phyloP scores from a whole-genome alignment of 2,329 filamentous ascomycete species.

The Talaromyces amestolkiae region DNA sequence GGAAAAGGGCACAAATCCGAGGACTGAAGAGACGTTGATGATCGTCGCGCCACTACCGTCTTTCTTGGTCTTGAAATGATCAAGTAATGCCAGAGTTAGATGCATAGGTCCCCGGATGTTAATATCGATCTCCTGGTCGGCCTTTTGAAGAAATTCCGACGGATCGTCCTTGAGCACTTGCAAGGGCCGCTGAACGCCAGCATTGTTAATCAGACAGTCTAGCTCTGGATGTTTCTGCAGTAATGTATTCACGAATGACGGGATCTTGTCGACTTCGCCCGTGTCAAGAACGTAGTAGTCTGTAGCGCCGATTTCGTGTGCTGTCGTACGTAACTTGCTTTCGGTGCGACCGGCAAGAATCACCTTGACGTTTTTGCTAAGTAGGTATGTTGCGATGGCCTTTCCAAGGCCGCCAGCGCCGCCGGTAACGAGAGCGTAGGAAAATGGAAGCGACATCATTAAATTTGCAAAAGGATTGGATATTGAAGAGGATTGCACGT shows the following conservation, averaged over 20 bases:
- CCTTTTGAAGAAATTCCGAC: neutral
- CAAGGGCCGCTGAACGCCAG: neutral
- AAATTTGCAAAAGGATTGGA: neutral
- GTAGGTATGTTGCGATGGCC: neutral
- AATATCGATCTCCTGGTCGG: constrained; percentile 4
- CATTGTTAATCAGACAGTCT: constrained; percentile 7
- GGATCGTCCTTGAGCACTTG: constrained; percentile 7
- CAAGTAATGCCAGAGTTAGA: neutral
- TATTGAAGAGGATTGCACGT: neutral
- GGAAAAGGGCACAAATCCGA: constrained; percentile 1
- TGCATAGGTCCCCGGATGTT: constrained; percentile 9
- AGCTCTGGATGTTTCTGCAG: neutral
- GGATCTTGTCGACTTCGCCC: neutral
- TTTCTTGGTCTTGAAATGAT: constrained; percentile 1
- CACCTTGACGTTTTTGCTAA: constrained; percentile 1
- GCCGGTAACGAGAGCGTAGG: neutral
- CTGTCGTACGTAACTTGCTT: neutral
- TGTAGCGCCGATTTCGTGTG: neutral
- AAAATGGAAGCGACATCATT: neutral
- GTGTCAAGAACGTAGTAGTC: neutral
- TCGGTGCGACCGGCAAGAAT: neutral
- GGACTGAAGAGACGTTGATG: constrained; percentile 4
- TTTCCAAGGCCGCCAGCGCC: constrained; percentile 6
- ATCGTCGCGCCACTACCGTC: neutral
- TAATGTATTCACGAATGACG: neutral